Base-by-base conservation (phyloP, 129 eudicot species). In the Artemisia argyi region DNA sequence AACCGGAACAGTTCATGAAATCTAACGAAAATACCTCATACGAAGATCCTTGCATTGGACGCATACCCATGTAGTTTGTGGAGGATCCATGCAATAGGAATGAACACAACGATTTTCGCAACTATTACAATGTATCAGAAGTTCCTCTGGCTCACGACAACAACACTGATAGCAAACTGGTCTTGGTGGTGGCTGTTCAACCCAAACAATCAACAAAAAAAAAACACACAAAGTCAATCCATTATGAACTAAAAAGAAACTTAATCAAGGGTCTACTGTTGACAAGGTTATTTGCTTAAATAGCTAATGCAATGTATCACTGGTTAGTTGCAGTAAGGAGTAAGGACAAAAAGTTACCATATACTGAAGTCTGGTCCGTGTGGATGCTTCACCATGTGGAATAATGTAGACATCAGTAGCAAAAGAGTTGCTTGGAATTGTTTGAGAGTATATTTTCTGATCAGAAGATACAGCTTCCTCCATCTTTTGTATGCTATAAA, bases 381-480 rank as follows among this genome's bases (percentile, higher is more conserved):
- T 19, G 35, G 68, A 61, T 52, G 87, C 19, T 65, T 81, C 83
- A 39, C 53, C 71, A 51, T 77, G 78, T 20, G 92, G 96, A 82
- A 88, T 82, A 77, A 94, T 64, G 79, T 79, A 88, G 52, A 90
- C 71, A 73, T 90, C 81, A 72, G 17, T 83, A 39, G 79, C 68
- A 9, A 85, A 72, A 68, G 76, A 61, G 71, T 82, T 78, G 22
- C 54, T 52, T 1, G 95, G 90, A 73, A 91, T 54, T 19, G 96
- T 81, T 81, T 95, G 99, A 11, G 99, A 88, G 78, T 90, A 95
- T 78, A 91, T 81, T 82, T 88, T 95, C 77, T 95, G 97, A 81
- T 88, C 97, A 19, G 78, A 61, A 53, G 82, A 79, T 61, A 50
- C 77, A 46, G 91, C 88, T 44, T 84, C 96, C 8, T 88, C 94